These are phyloP conservation scores for Boletus bicolor DNA, from an alignment of 768 basidiomycete genomes.

Conservation along the genomic window DNA sequence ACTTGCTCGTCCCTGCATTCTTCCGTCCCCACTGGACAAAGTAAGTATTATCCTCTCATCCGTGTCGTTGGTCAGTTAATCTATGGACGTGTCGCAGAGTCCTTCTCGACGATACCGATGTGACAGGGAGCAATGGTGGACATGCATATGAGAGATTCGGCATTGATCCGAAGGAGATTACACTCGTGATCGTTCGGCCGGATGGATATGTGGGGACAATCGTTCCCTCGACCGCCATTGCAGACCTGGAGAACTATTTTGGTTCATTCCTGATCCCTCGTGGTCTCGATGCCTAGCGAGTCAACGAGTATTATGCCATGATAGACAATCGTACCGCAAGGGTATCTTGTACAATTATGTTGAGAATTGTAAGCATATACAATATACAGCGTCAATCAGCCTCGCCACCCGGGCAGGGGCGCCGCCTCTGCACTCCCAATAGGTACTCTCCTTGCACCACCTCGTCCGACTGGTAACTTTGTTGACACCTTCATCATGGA, in stretches of 20 bases:
- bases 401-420: conserved; percentile 47
- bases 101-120: conserved; percentile 35
- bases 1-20: conserved; percentile 31
- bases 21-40: conserved; percentile 43
- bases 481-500: conserved; percentile 10
- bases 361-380: conserved; percentile 12
- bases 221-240: conserved; percentile 23
- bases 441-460: conserved; percentile 63
- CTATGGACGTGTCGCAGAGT: conserved; percentile 24
- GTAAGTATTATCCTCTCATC: conserved; percentile 24
- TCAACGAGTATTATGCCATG: neutral
- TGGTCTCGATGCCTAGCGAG: neutral
- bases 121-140: conserved; percentile 31
- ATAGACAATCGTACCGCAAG: neutral
- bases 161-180: conserved; percentile 26
- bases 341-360: conserved; percentile 27
- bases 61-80: neutral
- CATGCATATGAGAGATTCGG: conserved; percentile 35
- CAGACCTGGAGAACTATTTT: conserved; percentile 49
- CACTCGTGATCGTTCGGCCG: conserved; percentile 38
- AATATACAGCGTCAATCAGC: conserved; percentile 26
- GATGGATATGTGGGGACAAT: conserved; percentile 41
- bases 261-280: conserved; percentile 38
- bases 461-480: conserved; percentile 37
- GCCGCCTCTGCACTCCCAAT: conserved; percentile 67